Evolutionary conservation across 768 basidiomycete species (phyloP), one percentile per base, ranked within the genome.

Genomic region (Cystofilobasidium macerans): DNA sequence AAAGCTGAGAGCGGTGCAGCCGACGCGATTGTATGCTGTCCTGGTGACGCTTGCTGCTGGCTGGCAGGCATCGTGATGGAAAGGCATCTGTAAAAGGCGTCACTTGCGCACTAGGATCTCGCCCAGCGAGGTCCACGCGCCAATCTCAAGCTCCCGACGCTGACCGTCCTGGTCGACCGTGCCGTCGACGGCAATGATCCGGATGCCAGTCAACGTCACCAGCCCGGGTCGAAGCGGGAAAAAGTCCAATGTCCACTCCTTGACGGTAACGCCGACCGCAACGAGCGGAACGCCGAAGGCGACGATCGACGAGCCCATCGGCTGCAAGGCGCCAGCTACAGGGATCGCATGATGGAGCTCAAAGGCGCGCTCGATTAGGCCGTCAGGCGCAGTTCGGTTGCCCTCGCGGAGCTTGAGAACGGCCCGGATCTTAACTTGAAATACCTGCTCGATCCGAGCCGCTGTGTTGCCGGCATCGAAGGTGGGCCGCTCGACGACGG

Each of bases 241-340:
- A 66, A 83, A 91, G 12, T 81, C 78, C 57, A 88, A 76, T 59
- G 84, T 81, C 64, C 89, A 88, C 26, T 84, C 81, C 71, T 82
- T 81, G 11, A 78, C 36, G 9, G 1, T 79, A 2, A 75, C 77
- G 14, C 51, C 22, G 22, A 47, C n/a, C 11, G 26, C 43, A 61
- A 79, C 75, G 11, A 75, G 74, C 64, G 76, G 79, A 40, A 71
- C 64, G 69, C 36, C 5, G 36, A 68, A 48, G 4, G 61, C 61
- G 28, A 40, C 14, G 30, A 62, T 61, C 58, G 36, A 57, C 62
- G 64, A 43, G 28, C 48, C 71, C 68, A 47, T 38, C 38, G 28
- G 45, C 66, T 35, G 42, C 20, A 24, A 54, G 38, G 33, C 54
- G 33, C 22, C 48, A 36, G 54, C 57, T 33, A 57, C 51, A 54